Evolutionary conservation across 2,329 filamentous ascomycete genomes (phyloP).

Genomic region (Xylariaceae sp.): DNA sequence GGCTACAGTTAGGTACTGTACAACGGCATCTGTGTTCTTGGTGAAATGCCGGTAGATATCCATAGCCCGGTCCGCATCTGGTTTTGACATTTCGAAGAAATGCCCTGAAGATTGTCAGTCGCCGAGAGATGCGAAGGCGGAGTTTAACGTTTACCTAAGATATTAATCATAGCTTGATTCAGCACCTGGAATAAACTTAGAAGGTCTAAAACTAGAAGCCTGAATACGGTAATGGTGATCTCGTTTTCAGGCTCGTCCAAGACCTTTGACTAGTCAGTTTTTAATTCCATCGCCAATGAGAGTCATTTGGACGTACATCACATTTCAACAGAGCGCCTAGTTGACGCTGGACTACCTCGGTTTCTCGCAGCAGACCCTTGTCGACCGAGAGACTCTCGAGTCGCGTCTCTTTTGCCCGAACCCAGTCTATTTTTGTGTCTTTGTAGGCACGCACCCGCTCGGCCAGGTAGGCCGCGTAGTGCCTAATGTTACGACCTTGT

Average conservation of each 20-base stretch:
- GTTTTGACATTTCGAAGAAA: constrained; percentile 97
- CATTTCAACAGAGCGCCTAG: constrained; percentile 86
- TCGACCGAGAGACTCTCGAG: constrained; percentile 87
- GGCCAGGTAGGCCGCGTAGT: constrained; percentile 86
- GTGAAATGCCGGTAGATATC: constrained; percentile 92
- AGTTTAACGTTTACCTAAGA: constrained; percentile 69
- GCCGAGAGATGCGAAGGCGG: not conserved
- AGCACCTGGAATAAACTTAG: constrained; percentile 90
- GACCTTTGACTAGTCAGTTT: constrained; percentile 59
- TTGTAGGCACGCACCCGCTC: constrained; percentile 82
- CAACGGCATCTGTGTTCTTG: constrained; percentile 88
- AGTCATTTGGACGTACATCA: constrained; percentile 66
- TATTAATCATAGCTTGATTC: constrained; percentile 97
- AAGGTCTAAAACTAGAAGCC: constrained; percentile 87
- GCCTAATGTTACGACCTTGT: constrained; percentile 91
- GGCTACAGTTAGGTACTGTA: constrained; percentile 85
- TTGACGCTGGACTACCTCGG: constrained; percentile 87
- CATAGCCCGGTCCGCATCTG: constrained; percentile 90
- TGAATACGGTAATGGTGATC: constrained; percentile 92
- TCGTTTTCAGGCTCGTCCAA: constrained; percentile 94
- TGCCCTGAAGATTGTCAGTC: constrained; percentile 65
- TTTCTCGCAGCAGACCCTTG: constrained; percentile 90
- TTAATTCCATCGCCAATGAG: constrained; percentile 11
- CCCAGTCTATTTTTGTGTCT: constrained; percentile 88
- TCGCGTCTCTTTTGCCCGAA: constrained; percentile 79